Evolutionary conservation across 306 rosid species (phyloP).

Genomic region (Quercus bicolor): DNA sequence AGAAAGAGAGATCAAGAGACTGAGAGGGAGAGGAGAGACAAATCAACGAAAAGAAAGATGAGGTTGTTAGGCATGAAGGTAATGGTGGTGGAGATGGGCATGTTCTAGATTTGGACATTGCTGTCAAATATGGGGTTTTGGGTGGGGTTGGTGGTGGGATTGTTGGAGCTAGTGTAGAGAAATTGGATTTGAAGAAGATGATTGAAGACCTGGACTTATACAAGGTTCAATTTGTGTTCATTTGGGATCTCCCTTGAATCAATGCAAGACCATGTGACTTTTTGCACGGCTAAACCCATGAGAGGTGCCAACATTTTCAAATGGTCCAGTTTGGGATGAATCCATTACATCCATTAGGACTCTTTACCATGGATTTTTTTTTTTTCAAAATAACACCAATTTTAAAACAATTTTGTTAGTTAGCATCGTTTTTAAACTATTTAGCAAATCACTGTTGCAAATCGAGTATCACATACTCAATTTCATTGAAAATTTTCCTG

Average conservation of each 20-base stretch:
- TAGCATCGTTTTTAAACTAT: too few species aligned
- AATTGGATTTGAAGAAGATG: constrained; percentile 70
- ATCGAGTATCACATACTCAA: too few species aligned
- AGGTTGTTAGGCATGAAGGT: constrained; percentile 41
- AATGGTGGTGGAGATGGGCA: constrained; percentile 56
- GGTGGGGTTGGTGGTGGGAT: constrained; percentile 46
- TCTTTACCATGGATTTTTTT: too few species aligned
- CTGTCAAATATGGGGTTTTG: constrained; percentile 62
- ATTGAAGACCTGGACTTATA: constrained; percentile 61
- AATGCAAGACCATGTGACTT: constrained; percentile 82
- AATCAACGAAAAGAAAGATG: too few species aligned
- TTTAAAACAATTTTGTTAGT: too few species aligned
- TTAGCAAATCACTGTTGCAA: too few species aligned
- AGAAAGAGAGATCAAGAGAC: too few species aligned
- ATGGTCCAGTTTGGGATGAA: constrained; percentile 56
- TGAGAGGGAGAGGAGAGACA: too few species aligned
- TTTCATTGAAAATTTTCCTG: too few species aligned
- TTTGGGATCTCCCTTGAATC: constrained; percentile 72
- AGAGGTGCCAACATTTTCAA: constrained; percentile 68
- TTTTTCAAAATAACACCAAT: too few species aligned
- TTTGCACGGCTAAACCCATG: constrained; percentile 76
- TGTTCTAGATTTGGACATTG: constrained; percentile 71
- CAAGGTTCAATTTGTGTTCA: constrained; percentile 62
- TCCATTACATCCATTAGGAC: too few species aligned
- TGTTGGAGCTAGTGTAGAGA: constrained; percentile 41